Base-by-base conservation (phyloP, 2,329 filamentous ascomycete species). In the Monosporascus sp. region DNA sequence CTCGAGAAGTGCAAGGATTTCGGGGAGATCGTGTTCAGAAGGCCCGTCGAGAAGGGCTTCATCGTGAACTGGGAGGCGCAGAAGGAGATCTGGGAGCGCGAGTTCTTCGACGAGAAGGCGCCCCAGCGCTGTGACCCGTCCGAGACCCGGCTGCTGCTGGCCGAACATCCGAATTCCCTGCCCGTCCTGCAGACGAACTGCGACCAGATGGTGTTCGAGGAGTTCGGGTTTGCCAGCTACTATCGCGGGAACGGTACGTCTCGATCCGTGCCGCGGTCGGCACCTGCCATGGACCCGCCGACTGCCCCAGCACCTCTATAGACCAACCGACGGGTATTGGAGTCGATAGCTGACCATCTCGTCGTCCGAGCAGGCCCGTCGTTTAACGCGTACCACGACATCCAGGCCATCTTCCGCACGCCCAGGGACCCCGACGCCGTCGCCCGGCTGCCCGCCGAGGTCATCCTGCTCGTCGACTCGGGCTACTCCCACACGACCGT, bases 181-280 rank as follows among this genome's bases (percentile, higher is more conserved):
- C 85, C 87, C 1, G 84, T 85, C 14, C 73, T 99, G 58, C 91
- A 97, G 71, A 83, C 86, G 40, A 94, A 97, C 68, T 91, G 90
- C 62, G 94, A 99, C 66, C 93, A 99, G 74, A 91, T 99, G 66
- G 84, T 97, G 1, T 97, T 99, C 75, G 94, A 99, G 68, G 92
- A 97, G 68, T 99, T 94, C 74, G 90, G 90, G 2, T 99, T 99
- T 71, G 82, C 87, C 11, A 87, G 88, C 60, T 96, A 96, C 72
- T 88, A 87, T 59, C 84, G 94, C 56, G 86, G 83, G 53, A 76
- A 89, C 58, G 89, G 89, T 82, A 68, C 55, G 75, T 62, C 31
- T 22, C 24, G 18, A 26, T 17, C 37, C 28, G 22, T 38, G 31
- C 31, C 9, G 31, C 9, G 11, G 5, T 35, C 31, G 31, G 11